Percentiles rank a stretch among this genome's conserved stretches.
phyloP scores from a whole-genome alignment of 2,329 filamentous ascomycete species.

The Xylaria sp. region DNA sequence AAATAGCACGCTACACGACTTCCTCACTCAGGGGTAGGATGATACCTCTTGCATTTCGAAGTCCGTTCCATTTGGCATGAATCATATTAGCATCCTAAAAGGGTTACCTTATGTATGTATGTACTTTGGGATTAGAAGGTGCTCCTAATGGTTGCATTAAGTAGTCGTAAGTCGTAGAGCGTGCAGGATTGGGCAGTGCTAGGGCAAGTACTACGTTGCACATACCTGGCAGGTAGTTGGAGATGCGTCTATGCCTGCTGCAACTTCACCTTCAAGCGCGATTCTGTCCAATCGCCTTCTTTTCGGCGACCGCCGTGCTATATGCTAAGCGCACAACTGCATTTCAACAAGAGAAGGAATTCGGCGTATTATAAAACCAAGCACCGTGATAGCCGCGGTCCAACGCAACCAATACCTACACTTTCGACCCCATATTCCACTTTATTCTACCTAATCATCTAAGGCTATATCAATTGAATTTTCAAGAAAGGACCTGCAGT shows the following conservation, averaged over 20 bases:
- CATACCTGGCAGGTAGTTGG: not conserved
- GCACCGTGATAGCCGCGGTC: not conserved
- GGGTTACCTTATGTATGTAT: not conserved
- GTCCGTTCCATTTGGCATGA: not conserved
- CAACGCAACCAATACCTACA: not conserved
- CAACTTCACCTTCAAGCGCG: not conserved
- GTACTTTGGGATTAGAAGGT: not conserved
- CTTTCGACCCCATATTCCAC: not conserved
- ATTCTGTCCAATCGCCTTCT: not conserved
- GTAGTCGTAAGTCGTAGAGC: not conserved
- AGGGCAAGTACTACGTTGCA: conserved; percentile 13
- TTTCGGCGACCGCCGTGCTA: not conserved
- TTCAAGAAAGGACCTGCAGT: not conserved
- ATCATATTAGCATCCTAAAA: not conserved
- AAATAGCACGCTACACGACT: too few relatives aligned
- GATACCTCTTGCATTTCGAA: not conserved
- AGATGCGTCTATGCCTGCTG: conserved; percentile 1
- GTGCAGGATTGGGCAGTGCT: conserved; percentile 17
- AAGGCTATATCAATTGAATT: not conserved
- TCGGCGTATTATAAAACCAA: not conserved
- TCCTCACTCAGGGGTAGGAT: not conserved
- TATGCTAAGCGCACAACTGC: not conserved
- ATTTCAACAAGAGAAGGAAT: not conserved
- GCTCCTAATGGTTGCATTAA: not conserved
- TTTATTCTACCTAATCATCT: not conserved